phyloP scores from a whole-genome alignment of 2,329 filamentous ascomycete species.

The Exophiala calicioides region DNA sequence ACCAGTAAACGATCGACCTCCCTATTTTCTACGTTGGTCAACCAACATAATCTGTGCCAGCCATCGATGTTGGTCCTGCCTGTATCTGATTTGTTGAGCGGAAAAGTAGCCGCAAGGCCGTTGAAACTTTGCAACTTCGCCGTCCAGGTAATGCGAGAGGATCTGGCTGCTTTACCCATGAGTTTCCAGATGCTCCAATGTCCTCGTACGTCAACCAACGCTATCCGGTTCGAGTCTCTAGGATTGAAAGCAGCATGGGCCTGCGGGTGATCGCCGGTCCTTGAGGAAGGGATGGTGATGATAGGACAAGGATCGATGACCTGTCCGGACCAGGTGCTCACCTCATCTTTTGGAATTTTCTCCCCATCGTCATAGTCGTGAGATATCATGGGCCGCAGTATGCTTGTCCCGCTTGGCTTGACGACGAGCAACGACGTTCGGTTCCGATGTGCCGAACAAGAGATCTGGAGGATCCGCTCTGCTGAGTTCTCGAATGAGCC shows the following conservation, averaged over 20 bases:
- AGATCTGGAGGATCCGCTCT: slow-evolving; percentile 13
- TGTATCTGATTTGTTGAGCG: too few species aligned
- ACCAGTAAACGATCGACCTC: slow-evolving; percentile 48
- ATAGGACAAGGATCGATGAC: slow-evolving; percentile 50
- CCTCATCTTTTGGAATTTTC: slow-evolving; percentile 12
- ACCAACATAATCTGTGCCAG: slow-evolving; percentile 47
- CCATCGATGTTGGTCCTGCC: slow-evolving; percentile 42
- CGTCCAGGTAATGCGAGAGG: slow-evolving; percentile 36
- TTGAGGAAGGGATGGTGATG: slow-evolving; percentile 43
- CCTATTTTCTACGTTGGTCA: slow-evolving; percentile 33
- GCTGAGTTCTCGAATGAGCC: slow-evolving; percentile 10
- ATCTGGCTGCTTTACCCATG: slow-evolving; percentile 35
- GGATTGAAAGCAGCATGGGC: slow-evolving; percentile 62
- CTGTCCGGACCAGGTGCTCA: not conserved
- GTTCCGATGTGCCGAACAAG: not conserved
- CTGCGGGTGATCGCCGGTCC: slow-evolving; percentile 51
- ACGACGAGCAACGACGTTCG: slow-evolving; percentile 17
- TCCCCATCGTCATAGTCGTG: slow-evolving; percentile 16
- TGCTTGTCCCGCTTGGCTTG: slow-evolving; percentile 20
- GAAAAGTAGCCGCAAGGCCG: too few species aligned
- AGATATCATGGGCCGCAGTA: slow-evolving; percentile 28
- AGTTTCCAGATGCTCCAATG: slow-evolving; percentile 56
- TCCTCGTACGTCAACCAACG: slow-evolving; percentile 55
- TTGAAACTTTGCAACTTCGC: slow-evolving; percentile 16
- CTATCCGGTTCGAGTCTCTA: slow-evolving; percentile 59